Base-by-base conservation (phyloP, 1,284 basidiomycete genomes). In the Puccinia horiana region DNA sequence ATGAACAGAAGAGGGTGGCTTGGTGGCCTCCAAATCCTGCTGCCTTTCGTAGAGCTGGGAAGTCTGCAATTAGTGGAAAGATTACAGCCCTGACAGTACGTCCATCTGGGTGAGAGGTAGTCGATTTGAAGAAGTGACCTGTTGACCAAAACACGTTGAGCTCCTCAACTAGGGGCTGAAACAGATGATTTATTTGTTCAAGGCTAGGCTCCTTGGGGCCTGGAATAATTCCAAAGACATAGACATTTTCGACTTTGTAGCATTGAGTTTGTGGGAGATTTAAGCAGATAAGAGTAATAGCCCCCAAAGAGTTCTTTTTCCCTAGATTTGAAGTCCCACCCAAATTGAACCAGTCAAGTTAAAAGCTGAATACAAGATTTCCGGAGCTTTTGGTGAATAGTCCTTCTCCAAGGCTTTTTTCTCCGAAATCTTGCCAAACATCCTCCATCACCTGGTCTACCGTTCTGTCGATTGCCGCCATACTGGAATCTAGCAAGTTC, bases 51-150 rank as follows among this genome's bases (percentile, higher is more conserved):
- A 56, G 4, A 26, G 76, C 76, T 1, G 63, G 65, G 0, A 79
- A 35, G 58, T 79, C 76, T 5, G 76, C 76, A 6, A 79, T 79
- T 0, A 79, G 44, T 0, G 76, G 76, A 35, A 67, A 79, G 0
- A 79, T 54, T 26, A 35, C 76, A 11, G 44, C 76, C 35, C 26
- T 52, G 26, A 79, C 70, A 26, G 63, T 40, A 37, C 61, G 14
- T 14, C 76, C 76, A 0, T 65, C 0, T 2, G 58, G 61, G n/a
- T 70, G 20, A 18, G 26, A 18, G 8, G 26, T 20, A 26, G 76
- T 79, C 35, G 32, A 32, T 4, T 42, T 23, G 20, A 79, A 79
- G 4, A 18, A 70, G 26, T 32, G 20, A 26, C 65, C 76, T 8
- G 29, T 40, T 56, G 54, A 26, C 76, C 76, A 79, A 40, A 79